A percentile compares a stretch with the other conserved stretches of the same genome.
Evolutionary conservation across 169 alveolate genomes (phyloP).

Genomic region (Perkinsus marinus): DNA sequence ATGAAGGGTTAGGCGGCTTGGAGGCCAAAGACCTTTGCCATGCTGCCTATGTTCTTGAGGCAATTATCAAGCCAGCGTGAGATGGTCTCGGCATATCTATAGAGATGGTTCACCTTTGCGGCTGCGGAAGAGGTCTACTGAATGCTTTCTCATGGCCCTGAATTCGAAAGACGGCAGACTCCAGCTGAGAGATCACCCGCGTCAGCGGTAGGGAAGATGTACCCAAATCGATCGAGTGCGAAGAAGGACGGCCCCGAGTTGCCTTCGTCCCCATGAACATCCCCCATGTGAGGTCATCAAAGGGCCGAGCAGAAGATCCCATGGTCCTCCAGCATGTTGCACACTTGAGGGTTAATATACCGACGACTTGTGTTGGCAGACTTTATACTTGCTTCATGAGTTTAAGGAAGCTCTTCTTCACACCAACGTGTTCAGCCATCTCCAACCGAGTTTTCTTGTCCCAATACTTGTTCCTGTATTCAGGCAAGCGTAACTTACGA

Average conservation of each 20-base stretch:
- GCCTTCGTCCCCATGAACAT: background rate
- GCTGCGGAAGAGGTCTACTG: too few species aligned
- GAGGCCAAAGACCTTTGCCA: background rate
- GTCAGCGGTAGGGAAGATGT: constrained; percentile 9
- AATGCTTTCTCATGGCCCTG: background rate
- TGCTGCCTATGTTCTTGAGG: constrained; percentile 1
- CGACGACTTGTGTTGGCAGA: background rate
- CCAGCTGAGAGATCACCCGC: constrained; percentile 6
- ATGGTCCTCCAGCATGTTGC: background rate
- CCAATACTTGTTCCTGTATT: background rate
- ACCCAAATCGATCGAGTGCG: background rate
- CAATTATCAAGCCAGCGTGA: constrained; percentile 5
- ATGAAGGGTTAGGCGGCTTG: background rate
- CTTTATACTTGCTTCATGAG: background rate
- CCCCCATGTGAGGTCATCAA: constrained; percentile 7
- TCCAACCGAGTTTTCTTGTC: constrained; percentile 1
- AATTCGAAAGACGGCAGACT: background rate
- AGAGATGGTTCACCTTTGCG: too few species aligned
- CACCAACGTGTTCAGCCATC: constrained; percentile 10
- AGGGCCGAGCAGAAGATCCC: constrained; percentile 6
- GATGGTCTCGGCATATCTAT: background rate
- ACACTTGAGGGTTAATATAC: background rate
- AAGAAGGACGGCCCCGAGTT: background rate
- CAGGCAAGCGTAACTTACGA: too few species aligned
- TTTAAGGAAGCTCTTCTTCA: background rate